phyloP scores from a whole-genome alignment of 768 basidiomycete genomes.

The Leccinum aurantiacum region DNA sequence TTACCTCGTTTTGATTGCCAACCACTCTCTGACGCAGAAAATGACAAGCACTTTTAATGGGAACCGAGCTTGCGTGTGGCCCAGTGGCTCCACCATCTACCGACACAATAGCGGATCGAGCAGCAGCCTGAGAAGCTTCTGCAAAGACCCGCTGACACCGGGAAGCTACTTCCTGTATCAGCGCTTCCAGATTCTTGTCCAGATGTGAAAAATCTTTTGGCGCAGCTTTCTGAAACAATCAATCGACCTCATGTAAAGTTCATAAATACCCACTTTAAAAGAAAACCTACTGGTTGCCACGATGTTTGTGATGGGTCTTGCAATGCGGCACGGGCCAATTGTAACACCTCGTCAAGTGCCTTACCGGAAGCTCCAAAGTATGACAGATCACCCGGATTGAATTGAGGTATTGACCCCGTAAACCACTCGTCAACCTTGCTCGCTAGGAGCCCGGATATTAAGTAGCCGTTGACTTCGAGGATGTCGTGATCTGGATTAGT shows the following conservation, averaged over 20 bases:
- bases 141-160: constrained; percentile 63
- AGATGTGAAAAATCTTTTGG: constrained; percentile 54
- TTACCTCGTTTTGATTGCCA: constrained; percentile 50
- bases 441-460: constrained; percentile 64
- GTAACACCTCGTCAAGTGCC: constrained; percentile 39
- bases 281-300: constrained; percentile 53
- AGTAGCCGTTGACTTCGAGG: constrained; percentile 78
- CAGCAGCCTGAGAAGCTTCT: constrained; percentile 60
- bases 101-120: constrained; percentile 54
- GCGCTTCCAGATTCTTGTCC: constrained; percentile 66
- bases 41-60: constrained; percentile 33
- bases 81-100: constrained; percentile 30
- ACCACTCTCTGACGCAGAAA: constrained; percentile 57
- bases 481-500: constrained; percentile 60
- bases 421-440: constrained; percentile 83
- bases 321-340: constrained; percentile 49
- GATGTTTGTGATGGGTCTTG: constrained; percentile 46
- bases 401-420: constrained; percentile 48
- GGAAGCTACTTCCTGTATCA: constrained; percentile 60
- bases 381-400: constrained; percentile 34
- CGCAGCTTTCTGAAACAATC: constrained; percentile 43
- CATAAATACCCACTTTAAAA: constrained; percentile 26
- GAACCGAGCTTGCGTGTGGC: constrained; percentile 33
- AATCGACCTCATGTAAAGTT: constrained; percentile 28
- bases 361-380: constrained; percentile 25